A percentile compares a stretch with the other conserved stretches of the same genome.
Evolutionary conservation across 352 stramenopile genomes (phyloP).

Genomic region (Lagenidium giganteum): DNA sequence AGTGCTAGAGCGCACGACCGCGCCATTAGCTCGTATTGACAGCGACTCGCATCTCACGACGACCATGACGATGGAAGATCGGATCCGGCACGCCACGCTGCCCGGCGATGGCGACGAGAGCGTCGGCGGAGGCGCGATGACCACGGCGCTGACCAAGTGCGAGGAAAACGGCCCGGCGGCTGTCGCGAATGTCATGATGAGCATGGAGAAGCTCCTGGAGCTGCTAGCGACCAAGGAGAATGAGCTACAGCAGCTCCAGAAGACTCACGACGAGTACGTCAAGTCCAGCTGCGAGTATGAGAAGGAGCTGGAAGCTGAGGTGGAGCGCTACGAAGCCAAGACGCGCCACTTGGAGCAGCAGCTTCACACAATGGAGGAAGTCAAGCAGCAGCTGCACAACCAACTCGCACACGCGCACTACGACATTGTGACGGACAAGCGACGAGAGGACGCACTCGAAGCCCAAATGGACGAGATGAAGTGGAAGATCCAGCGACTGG

Average conservation of each 20-base stretch:
- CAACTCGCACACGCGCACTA: slow-evolving; percentile 13
- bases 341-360: slow-evolving; percentile 21
- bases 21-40: no score
- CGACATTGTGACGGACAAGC: slow-evolving; percentile 20
- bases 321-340: slow-evolving; percentile 52
- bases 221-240: slow-evolving; percentile 21
- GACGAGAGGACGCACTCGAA: slow-evolving; percentile 27
- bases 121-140: background rate
- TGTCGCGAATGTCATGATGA: no score
- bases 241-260: slow-evolving; percentile 48
- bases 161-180: no score
- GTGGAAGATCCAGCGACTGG: slow-evolving; percentile 56
- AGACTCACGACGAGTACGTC: slow-evolving; percentile 69
- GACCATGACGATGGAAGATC: no score
- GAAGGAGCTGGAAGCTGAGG: slow-evolving; percentile 52
- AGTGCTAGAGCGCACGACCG: no score
- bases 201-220: slow-evolving; percentile 3
- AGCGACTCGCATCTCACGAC: no score
- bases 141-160: no score
- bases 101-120: background rate
- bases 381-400: slow-evolving; percentile 17
- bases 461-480: slow-evolving; percentile 47
- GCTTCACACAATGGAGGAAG: slow-evolving; percentile 19
- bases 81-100: background rate
- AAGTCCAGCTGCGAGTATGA: slow-evolving; percentile 75